Evolutionary conservation across 2,329 filamentous ascomycete genomes (phyloP).

Genomic region (Sphaerulina populicola): DNA sequence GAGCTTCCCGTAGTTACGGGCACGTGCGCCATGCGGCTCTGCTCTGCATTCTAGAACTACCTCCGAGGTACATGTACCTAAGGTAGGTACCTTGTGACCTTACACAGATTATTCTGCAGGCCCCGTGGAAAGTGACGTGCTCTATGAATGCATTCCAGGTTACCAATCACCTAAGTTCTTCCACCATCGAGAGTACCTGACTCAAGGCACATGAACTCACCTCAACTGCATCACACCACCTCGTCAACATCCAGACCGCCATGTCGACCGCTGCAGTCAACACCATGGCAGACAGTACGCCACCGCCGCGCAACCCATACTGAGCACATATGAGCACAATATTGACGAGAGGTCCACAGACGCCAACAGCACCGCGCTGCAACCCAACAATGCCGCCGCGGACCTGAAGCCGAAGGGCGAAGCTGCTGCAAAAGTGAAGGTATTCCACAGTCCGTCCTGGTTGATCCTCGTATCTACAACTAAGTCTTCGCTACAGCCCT

Average conservation of each 20-base stretch:
- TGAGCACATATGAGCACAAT: conserved; percentile 1
- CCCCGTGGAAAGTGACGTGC: not conserved
- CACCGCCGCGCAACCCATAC: not conserved
- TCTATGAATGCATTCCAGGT: no score
- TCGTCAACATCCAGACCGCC: conserved; percentile 14
- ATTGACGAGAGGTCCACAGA: conserved; percentile 3
- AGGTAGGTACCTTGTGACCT: no score
- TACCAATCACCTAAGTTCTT: no score
- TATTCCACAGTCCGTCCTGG: conserved; percentile 17
- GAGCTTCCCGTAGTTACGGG: no score
- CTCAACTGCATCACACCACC: not conserved
- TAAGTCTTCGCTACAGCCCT: conserved; percentile 54
- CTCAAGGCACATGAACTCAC: not conserved
- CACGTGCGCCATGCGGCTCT: no score
- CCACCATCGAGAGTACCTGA: no score
- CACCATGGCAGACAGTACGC: conserved; percentile 9
- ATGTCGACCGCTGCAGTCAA: conserved; percentile 4
- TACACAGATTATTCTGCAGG: no score
- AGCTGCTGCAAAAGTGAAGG: conserved; percentile 40
- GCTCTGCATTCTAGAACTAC: no score
- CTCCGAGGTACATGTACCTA: no score
- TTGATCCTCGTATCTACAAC: not conserved
- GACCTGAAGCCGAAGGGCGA: conserved; percentile 38
- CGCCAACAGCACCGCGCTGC: conserved; percentile 15
- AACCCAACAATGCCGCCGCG: conserved; percentile 39